These are phyloP conservation scores for Phytophthora melonis DNA, from an alignment of 352 stramenopile species.

Conservation along the genomic window DNA sequence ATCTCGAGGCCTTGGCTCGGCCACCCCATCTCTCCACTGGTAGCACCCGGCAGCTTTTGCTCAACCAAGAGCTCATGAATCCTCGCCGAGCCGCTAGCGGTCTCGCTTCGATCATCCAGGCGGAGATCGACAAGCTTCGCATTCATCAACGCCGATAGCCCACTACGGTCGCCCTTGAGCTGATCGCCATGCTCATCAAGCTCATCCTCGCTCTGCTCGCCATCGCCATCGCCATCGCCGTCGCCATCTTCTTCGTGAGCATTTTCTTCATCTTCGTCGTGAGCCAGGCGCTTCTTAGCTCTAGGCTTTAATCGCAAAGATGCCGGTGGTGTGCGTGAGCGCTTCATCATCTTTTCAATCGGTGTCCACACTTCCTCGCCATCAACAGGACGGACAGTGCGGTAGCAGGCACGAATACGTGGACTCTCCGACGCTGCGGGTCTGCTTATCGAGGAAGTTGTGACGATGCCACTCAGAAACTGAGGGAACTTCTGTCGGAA, in stretches of 20 bases:
- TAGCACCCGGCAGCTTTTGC: slow-evolving; percentile 6
- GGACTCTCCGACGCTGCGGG: background rate
- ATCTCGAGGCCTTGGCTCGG: slow-evolving; percentile 25
- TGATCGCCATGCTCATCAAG: slow-evolving; percentile 11
- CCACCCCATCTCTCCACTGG: slow-evolving; percentile 5
- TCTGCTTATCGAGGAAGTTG: background rate
- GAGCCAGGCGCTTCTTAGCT: slow-evolving; percentile 23
- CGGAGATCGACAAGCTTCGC: slow-evolving; percentile 34
- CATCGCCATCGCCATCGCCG: background rate
- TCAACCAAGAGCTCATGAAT: slow-evolving; percentile 32
- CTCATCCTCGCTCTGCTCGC: slow-evolving; percentile 13
- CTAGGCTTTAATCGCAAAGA: slow-evolving; percentile 11
- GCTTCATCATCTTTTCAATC: slow-evolving; percentile 30
- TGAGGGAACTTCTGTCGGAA: slow-evolving; percentile 28
- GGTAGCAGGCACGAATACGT: slow-evolving; percentile 25
- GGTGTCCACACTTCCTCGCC: slow-evolving; percentile 19
- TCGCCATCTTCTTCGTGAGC: background rate
- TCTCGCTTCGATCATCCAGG: slow-evolving; percentile 29
- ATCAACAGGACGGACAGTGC: background rate
- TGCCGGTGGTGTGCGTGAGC: background rate
- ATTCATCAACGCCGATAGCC: slow-evolving; percentile 1
- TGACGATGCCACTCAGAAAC: slow-evolving; percentile 17
- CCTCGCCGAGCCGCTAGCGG: slow-evolving; percentile 3
- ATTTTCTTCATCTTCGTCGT: background rate
- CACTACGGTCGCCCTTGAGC: background rate